Evolutionary conservation across 352 stramenopile genomes (phyloP).

Genomic region (Plasmopara viticola): DNA sequence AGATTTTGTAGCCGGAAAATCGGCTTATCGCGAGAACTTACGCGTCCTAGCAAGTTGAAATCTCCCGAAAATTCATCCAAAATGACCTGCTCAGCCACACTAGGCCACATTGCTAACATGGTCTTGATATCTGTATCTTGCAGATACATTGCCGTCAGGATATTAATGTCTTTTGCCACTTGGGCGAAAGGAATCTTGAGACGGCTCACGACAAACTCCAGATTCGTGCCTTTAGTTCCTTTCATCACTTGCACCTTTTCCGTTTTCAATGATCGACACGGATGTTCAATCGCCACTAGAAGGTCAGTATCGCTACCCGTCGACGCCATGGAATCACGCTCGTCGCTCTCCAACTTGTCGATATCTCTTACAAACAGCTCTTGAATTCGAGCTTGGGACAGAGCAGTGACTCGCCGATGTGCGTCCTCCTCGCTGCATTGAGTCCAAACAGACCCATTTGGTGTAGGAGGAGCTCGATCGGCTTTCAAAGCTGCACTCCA

Average conservation of each 20-base stretch:
- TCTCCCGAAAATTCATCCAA: conserved; percentile 21
- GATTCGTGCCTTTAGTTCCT: conserved; percentile 18
- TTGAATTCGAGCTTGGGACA: conserved; percentile 8
- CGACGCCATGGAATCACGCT: conserved; percentile 5
- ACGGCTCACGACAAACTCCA: conserved; percentile 19
- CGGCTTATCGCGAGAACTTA: conserved; percentile 4
- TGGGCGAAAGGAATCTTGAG: conserved; percentile 13
- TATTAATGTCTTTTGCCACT: conserved; percentile 20
- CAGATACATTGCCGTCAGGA: conserved; percentile 24
- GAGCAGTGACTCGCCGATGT: conserved; percentile 6
- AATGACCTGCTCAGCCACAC: conserved; percentile 13
- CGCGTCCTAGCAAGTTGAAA: conserved; percentile 11
- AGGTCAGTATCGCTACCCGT: background rate
- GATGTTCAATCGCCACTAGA: background rate
- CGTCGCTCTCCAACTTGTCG: background rate
- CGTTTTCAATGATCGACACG: conserved; percentile 2
- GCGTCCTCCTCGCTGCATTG: conserved; percentile 8
- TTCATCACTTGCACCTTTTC: conserved; percentile 17
- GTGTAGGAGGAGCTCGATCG: conserved; percentile 10
- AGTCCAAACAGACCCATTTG: conserved; percentile 16
- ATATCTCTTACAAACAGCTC: conserved; percentile 11
- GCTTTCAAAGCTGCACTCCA: conserved; percentile 14
- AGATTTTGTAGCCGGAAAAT: background rate
- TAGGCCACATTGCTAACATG: conserved; percentile 30
- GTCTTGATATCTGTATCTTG: conserved; percentile 24